phyloP scores from a whole-genome alignment of 371 early-diverging fungal genomes.

The Mucor velutinosus region DNA sequence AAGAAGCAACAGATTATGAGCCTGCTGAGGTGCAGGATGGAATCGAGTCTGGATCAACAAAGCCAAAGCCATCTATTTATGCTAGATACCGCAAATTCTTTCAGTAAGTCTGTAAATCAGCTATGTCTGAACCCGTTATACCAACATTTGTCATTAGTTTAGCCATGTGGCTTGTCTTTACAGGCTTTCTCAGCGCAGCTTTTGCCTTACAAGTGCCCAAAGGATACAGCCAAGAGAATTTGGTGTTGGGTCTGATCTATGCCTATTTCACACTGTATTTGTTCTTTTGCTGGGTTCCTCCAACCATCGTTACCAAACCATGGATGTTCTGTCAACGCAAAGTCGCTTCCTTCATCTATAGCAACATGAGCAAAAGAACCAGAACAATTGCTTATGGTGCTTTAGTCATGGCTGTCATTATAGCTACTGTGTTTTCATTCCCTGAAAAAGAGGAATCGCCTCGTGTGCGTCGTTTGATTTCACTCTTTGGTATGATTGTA shows the following conservation, averaged over 20 bases:
- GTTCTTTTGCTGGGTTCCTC: slow-evolving; percentile 39
- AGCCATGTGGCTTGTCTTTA: slow-evolving; percentile 25
- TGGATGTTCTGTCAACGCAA: background rate
- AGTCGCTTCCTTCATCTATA: background rate
- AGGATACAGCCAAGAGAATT: slow-evolving; percentile 32
- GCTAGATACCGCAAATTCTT: background rate
- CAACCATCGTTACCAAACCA: slow-evolving; percentile 27
- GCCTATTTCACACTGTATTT: slow-evolving; percentile 26
- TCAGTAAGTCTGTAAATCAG: background rate
- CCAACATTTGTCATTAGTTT: background rate
- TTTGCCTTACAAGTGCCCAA: slow-evolving; percentile 34
- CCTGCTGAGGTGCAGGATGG: background rate
- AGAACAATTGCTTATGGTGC: slow-evolving; percentile 3
- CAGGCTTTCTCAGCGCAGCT: slow-evolving; percentile 28
- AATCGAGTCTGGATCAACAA: background rate
- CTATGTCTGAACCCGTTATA: background rate
- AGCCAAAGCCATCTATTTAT: background rate
- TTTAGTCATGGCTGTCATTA: slow-evolving; percentile 40
- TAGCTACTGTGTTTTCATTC: slow-evolving; percentile 56
- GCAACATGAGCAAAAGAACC: background rate
- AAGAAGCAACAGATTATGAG: background rate
- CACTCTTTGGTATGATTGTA: slow-evolving; percentile 67
- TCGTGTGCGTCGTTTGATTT: slow-evolving; percentile 67
- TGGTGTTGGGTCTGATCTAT: slow-evolving; percentile 37
- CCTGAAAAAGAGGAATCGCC: slow-evolving; percentile 56